Conservation (phyloP, 139 green algal species). For the Tetraselmis striata region DNA sequence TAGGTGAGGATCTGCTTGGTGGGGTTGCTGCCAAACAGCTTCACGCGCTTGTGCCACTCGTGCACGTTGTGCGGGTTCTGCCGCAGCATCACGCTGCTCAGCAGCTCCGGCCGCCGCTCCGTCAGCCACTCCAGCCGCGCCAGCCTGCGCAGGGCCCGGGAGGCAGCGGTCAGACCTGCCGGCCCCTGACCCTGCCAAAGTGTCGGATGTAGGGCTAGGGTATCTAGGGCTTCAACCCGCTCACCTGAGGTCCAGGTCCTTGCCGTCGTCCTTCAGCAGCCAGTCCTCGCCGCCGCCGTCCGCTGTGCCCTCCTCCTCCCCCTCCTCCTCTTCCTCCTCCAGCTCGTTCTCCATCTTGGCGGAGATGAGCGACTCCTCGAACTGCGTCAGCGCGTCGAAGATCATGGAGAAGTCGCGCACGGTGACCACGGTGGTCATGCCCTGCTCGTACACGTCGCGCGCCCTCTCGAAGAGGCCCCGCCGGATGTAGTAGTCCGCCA, state of each 20-base stretch:
- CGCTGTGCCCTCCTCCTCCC: conserved; percentile 22
- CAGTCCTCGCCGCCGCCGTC: conserved; percentile 54
- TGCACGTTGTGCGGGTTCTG: conserved; percentile 97
- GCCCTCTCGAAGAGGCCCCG: conserved; percentile 88
- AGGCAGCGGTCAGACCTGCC: too few species aligned
- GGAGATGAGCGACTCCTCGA: conserved; percentile 81
- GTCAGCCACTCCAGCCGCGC: conserved; percentile 76
- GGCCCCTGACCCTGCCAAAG: too few species aligned
- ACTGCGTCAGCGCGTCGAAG: conserved; percentile 92
- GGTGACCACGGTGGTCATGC: conserved; percentile 71
- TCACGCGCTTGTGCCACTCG: conserved; percentile 92
- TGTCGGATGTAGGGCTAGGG: too few species aligned
- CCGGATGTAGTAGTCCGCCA: conserved; percentile 98
- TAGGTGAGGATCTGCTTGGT: conserved; percentile 85
- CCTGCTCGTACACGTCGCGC: conserved; percentile 97
- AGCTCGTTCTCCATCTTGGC: conserved; percentile 65
- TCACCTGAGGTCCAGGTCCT: conserved; percentile 87
- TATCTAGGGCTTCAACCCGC: too few species aligned
- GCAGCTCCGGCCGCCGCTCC: conserved; percentile 78
- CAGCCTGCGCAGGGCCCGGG: conserved; percentile 45
- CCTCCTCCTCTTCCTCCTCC: conserved; percentile 28
- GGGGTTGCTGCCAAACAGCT: conserved; percentile 83
- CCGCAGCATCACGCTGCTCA: conserved; percentile 86
- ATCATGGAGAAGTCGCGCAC: conserved; percentile 92
- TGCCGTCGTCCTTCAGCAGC: conserved; percentile 65